Base-by-base conservation (phyloP, 2,329 filamentous ascomycete species). In the Colletotrichum paranaense region DNA sequence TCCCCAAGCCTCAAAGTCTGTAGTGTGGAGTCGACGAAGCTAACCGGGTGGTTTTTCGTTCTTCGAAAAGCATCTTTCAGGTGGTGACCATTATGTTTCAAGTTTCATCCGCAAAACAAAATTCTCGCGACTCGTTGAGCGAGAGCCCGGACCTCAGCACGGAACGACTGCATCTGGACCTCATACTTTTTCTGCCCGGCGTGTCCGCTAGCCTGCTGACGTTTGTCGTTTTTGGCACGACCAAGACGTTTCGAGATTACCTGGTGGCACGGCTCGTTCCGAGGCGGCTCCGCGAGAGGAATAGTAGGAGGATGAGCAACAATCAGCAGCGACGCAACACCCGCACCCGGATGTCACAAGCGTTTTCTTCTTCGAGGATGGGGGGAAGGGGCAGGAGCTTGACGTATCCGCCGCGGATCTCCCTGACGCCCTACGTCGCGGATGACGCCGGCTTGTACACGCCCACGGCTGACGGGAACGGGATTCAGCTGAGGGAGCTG, bases 71-170 rank as follows among this genome's bases (percentile, higher is more conserved):
- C 4, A 70, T 79, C 53, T 85, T 85, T 62, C 81, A 86, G 71
- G 71, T 82, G 1, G 76, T 81, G n/a, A 79, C 82, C 22, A 82
- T 87, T 53, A 67, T 81, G 22, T 83, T 83, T 63, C 81, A 84
- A 66, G 68, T 84, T 14, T 77, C 78, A 52, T 79, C 80, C 24
- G 76, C 81, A 56, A 72, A 76, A 1, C 77, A 76, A 22, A 84
- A 81, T 68, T 80, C 77, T 62, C 77, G 66, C 3, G 80, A 80
- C 24, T 77, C 78, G 30, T 72, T 80, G 5, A 75, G 77, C 2
- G 71, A 77, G 0, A 58, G 75, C 2, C 82, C 84, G 1, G 79
- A 87, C 68, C 75, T 84, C 26, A 81, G 79, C 60, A 63, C 64
- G 7, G 68, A 62, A 60, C 72, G 76, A 30, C 72, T 76, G 22